Evolutionary conservation across 306 rosid genomes (phyloP), one percentile per base, ranked within the genome.

Genomic region (Gastrolobium bilobum): DNA sequence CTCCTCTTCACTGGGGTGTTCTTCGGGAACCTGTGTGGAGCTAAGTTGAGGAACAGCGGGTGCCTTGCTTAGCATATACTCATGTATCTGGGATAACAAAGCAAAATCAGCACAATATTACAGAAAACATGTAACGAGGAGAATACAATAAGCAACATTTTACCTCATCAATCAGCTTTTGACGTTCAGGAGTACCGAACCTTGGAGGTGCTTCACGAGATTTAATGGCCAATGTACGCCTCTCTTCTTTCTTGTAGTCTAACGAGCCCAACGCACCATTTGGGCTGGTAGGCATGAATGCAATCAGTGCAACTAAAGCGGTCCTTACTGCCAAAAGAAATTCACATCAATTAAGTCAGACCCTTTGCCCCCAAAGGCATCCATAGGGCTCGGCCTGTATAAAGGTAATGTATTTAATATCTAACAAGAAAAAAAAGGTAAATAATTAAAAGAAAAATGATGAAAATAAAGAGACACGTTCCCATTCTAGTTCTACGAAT

Each of bases 231-330:
- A 94, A 52, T 43, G 88, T 50, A 33, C 76, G 93, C 84, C 98
- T 89, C 81, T 94, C 98, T 81, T 94, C 97, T 73, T 90, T 90
- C 85, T 89, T 91, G 90, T 94, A 94, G 78, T 92, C 93, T 54
- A 94, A 78, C 0, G 98, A 94, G 56, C 98, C 98, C 88, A 94
- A 80, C 3, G 98, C 98, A 35, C 98, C 98, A 85, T 90, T 94
- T 69, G 98, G 98, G 79, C 70, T 89, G 74, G 98, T 92, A 62
- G 98, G 98, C 98, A 94, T 92, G 84, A 94, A 94, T 10, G 98
- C 98, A 85, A 94, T 90, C 64, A 94, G 81, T 9, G 98, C 98
- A 77, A 94, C 98, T 69, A 94, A 80, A 76, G 98, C 98, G 60
- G 98, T 94, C 74, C 98, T 92, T 40, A 94, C 98, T 94, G 84